Percentiles rank a stretch among this genome's conserved stretches.
These are phyloP conservation scores for Aspergillus sojae DNA, from an alignment of 2,329 filamentous ascomycete species.

Conservation along the genomic window DNA sequence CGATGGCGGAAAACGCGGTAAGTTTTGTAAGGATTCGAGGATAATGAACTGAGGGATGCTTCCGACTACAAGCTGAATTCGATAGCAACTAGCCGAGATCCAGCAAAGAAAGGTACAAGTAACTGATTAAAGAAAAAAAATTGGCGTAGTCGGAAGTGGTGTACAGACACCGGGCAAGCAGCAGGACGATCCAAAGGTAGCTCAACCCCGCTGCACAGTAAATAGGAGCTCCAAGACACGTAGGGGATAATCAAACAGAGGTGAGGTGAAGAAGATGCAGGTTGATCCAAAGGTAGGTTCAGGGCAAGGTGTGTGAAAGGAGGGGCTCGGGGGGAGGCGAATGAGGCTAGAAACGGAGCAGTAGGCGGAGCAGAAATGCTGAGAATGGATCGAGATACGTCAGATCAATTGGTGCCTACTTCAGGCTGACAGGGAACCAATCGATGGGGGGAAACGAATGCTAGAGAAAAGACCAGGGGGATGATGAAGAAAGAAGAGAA, in stretches of 20 bases:
- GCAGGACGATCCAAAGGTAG: neutral
- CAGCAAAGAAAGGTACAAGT: neutral
- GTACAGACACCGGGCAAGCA: neutral
- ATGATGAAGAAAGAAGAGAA: neutral
- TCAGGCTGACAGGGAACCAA: neutral
- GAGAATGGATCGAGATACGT: neutral
- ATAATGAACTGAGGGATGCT: neutral
- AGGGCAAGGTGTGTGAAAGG: neutral
- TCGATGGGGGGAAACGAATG: neutral
- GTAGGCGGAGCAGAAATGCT: neutral
- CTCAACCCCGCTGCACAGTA: neutral
- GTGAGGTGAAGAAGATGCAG: conserved; percentile 7
- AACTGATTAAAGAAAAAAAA: neutral
- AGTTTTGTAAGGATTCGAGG: neutral
- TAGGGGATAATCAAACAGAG: conserved; percentile 1
- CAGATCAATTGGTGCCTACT: conserved; percentile 6
- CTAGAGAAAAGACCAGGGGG: neutral
- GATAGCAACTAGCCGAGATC: neutral
- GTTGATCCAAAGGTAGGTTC: conserved; percentile 2
- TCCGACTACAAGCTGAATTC: neutral
- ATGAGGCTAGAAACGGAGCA: conserved; percentile 8
- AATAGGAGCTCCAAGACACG: conserved; percentile 1
- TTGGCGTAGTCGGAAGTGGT: neutral
- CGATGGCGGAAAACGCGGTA: neutral
- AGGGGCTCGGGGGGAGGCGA: conserved; percentile 11